Evolutionary conservation across 805 yeast genomes (phyloP), one percentile per base, ranked within the genome.

Genomic region (Candida anglica): DNA sequence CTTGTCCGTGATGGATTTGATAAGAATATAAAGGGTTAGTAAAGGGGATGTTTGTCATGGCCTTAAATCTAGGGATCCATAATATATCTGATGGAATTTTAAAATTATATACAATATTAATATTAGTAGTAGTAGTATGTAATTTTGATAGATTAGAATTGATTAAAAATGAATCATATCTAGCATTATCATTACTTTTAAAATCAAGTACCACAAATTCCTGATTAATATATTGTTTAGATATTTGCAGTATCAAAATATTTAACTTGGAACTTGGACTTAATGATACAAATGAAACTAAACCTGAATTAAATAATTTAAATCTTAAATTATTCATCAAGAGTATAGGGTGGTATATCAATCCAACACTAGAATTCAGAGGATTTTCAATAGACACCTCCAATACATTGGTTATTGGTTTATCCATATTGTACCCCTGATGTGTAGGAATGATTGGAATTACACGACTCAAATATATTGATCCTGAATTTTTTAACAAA

Each of bases 61-160:
- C 43, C 24, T 31, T 31, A 28, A 48, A 36, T 25, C 19, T 31
- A 3, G 56, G 56, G 13, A 51, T 30, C 56, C 56, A 51, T 14
- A 51, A 33, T 11, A 34, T 27, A 1, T 33, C 10, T 3, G 34
- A 15, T 5, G 40, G 45, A n/a, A 30, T 7, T n/a, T 17, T 14
- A 5, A 7, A 14, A 4, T 18, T 18, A 11, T 17, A 13, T 10
- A 15, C n/a, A n/a, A n/a, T n/a, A n/a, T n/a, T 15, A 15, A 25
- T 8, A 19, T 24, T 11, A 5, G 21, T 9, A 13, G 10, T 24
- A 7, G 15, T n/a, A 19, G 6, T 22, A 7, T 34, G 19, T 6
- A 36, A 16, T 14, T 16, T 23, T 7, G 23, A 25, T 14, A 30
- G 25, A n/a, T 26, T 27, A 7, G 34, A 26, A 23, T 23, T 17